Base-by-base conservation (phyloP, 768 basidiomycete genomes). In the Suillus hirtellus region DNA sequence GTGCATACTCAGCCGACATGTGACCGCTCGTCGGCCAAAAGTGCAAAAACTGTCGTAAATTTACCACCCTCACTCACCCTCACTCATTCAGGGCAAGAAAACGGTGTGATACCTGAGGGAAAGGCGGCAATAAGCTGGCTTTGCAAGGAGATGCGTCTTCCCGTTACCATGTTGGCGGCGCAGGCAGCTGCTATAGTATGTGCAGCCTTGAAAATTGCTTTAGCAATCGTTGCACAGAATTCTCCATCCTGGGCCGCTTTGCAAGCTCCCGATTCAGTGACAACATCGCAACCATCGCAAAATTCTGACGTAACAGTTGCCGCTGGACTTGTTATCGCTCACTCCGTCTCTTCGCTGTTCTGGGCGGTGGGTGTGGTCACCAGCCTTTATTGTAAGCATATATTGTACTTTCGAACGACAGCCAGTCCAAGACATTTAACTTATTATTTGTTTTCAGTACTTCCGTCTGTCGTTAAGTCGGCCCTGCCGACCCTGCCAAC, bases 171-270 rank as follows among this genome's bases (percentile, higher is more conserved):
- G 1, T 63, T 70, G 5, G 40, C 35, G 8, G 60, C 60, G 19
- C 75, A 76, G 47, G 31, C 65, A 37, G 65, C 70, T 1, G 71
- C 73, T 27, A 65, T 60, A 15, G 40, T 76, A 40, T 64, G 65
- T 43, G 73, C 73, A n/a, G 63, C 67, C 31, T 17, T 76, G 21
- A 55, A 68, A 17, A 47, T 73, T 31, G 61, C 64, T 44, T 62
- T 65, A 44, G 59, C 60, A 47, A 63, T 66, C 17, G 58, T 67
- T 58, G 9, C 56, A 58, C 11, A 58, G 17, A 12, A 24, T 42
- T 27, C 9, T 0, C 10, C 24, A 21, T 56, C 37, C 4, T 56
- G 21, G 38, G 56, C 40, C 56, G 56, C 56, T 42, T 27, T 42
- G 17, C 56, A 58, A 42, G 40, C 27, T 6, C 40, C 2, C 24